phyloP scores from a whole-genome alignment of 1,139 yeast species.

The Pichia sp. region DNA sequence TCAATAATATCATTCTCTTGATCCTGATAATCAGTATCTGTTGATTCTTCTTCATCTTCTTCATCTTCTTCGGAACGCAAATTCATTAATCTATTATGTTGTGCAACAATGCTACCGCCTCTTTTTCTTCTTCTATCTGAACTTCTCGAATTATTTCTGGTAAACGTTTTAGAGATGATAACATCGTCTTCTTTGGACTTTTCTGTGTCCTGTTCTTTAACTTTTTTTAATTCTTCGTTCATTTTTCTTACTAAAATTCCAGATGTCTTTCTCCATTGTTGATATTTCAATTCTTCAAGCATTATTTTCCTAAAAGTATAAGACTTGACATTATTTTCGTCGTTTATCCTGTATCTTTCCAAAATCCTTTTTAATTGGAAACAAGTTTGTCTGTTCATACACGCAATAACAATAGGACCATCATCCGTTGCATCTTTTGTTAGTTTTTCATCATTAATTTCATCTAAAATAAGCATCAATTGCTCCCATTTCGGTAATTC shows the following conservation, averaged over 20 bases:
- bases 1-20: not conserved
- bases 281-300: conserved; percentile 46
- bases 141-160: conserved; percentile 36
- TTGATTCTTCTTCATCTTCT: conserved; percentile 14
- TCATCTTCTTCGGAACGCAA: conserved; percentile 24
- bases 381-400: conserved; percentile 49
- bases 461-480: conserved; percentile 59
- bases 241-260: conserved; percentile 6
- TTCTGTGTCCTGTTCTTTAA: conserved; percentile 17
- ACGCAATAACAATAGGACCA: conserved; percentile 76
- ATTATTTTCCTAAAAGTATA: conserved; percentile 42
- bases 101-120: conserved; percentile 69
- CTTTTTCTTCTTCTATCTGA: conserved; percentile 74
- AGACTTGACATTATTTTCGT: conserved; percentile 13
- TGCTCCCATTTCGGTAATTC: conserved; percentile 93
- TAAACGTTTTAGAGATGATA: conserved; percentile 44
- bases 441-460: conserved; percentile 53
- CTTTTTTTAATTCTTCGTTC: conserved; percentile 15
- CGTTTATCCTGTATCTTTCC: conserved; percentile 23
- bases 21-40: not conserved
- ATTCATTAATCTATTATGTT: conserved; percentile 33
- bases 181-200: conserved; percentile 25
- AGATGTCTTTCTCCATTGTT: conserved; percentile 46
- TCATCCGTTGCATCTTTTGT: conserved; percentile 20
- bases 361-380: conserved; percentile 50